Evolutionary conservation across 192 early-diverging fungal species (phyloP), one percentile per base, ranked within the genome.

Genomic region (Chytriomyces confervae): DNA sequence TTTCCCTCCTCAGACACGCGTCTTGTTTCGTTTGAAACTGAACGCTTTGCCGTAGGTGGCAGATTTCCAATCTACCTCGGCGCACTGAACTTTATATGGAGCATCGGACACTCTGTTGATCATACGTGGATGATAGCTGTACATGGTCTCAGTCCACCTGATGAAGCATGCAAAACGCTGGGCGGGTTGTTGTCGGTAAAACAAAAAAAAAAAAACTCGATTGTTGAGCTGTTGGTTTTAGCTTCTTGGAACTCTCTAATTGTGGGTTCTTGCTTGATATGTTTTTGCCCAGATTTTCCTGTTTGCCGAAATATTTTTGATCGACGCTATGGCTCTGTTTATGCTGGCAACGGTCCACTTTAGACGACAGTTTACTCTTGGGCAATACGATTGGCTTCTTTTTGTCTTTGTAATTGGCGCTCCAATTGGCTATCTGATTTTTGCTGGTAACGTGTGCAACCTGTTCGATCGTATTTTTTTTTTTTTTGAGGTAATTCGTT

Each of bases 251-350:
- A 13, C 5, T 20, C 53, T 57, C 36, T 36, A 36, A 36, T 36
- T 36, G 36, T 36, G 3, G 36, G 36, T 36, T 36, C 36, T 36
- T 4, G 1, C 2, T 36, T 36, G 36, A 36, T 36, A 27, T 27
- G 24, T 27, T 27, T 27, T 27, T 27, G 36, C 36, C 36, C 63
- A 65, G 27, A 29, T 65, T 11, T 65, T 65, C 27, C 16, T 29
- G 63, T 65, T 65, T 27, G 63, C 63, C n/a, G 63, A 65, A 27
- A n/a, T 65, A 13, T 24, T 65, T 24, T 29, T 65, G 18, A 65
- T 65, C 27, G 63, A 65, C 6, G 27, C 27, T 6, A 65, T 65
- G 63, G 27, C 20, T 18, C 29, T 65, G 20, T 65, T 65, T 6
- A 65, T 65, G 63, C 63, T 65, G 29, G 20, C 29, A 13, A 24